phyloP scores from a whole-genome alignment of 192 early-diverging fungal genomes.

The Entomortierella beljakovae region DNA sequence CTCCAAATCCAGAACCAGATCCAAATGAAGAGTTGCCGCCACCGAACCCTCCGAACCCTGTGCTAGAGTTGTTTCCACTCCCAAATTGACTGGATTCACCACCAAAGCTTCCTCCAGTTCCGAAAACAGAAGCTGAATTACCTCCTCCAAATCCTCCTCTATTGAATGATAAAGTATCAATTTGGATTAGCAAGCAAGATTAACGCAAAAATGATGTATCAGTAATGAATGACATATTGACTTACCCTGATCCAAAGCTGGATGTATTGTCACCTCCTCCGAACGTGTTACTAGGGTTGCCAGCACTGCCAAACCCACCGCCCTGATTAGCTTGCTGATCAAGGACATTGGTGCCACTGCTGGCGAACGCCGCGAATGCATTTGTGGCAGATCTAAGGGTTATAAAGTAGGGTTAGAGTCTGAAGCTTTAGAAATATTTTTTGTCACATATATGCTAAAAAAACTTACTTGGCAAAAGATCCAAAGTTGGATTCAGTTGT shows the following conservation, averaged over 20 bases:
- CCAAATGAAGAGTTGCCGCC: not conserved
- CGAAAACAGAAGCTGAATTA: conserved; percentile 5
- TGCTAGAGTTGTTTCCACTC: conserved; percentile 2
- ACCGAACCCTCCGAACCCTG: too few species aligned
- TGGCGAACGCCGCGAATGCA: conserved; percentile 41
- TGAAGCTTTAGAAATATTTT: not conserved
- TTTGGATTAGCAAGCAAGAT: not conserved
- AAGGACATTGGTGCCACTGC: conserved; percentile 22
- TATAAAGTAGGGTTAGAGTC: not conserved
- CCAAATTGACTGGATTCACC: too few species aligned
- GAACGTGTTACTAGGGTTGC: conserved; percentile 6
- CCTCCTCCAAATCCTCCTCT: conserved; percentile 17
- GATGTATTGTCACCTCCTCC: not conserved
- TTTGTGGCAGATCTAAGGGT: conserved; percentile 20
- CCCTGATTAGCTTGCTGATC: conserved; percentile 29
- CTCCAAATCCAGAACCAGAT: not conserved
- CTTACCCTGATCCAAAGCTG: conserved; percentile 28
- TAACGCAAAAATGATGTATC: not conserved
- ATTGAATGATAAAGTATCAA: not conserved
- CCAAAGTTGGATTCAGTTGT: conserved; percentile 48
- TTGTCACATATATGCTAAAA: not conserved
- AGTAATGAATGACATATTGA: not conserved
- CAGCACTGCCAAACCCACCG: conserved; percentile 17
- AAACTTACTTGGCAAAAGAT: conserved; percentile 37
- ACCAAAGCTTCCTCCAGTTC: conserved; percentile 18